Base-by-base conservation (phyloP, 139 green algal genomes). In the Chlorella sp. region DNA sequence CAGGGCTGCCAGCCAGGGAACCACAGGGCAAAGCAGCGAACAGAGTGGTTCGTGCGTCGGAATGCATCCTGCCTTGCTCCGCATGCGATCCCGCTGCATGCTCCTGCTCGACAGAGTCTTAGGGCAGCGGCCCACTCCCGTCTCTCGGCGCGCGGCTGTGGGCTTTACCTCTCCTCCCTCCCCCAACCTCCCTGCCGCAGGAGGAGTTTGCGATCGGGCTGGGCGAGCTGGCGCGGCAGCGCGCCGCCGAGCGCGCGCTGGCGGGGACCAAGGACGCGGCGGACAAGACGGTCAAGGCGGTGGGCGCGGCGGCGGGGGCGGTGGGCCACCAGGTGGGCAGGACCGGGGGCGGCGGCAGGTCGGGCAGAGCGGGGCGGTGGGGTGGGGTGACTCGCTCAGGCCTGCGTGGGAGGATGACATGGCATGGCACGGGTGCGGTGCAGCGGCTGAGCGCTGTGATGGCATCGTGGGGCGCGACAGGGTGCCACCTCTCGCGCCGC, bases 181-280 rank as follows among this genome's bases (percentile, higher is more conserved):
- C 17, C 46, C 14, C 46, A 27, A 17, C 46, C 14, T 17, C 17
- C 14, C 23, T 36, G 25, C 21, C 33, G 25, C 55, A 63, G 46
- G 72, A 71, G 46, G 71, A 78, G 72, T 78, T 78, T 55, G 43
- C 72, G 3, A 55, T 78, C n/a, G 72, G 72, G 14, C 45, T 78
- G 33, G 72, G 72, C 0, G 72, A 78, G 46, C 36, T 78, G 46
- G 25, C 11, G 3, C 59, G 72, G 19, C 46, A 60, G 0, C 72
- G 72, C 3, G 60, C 72, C 3, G 60, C 72, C 0, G 72, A 78
- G 29, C 53, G 66, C 53, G 69, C 66, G 38, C 38, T 45, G 40
- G 69, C 33, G 15, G 69, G 69, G 17, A 75, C 69, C 51, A 75
- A 75, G 53, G 69, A 75, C 5, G 69, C 71, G 31, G 60, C 43